A percentile compares a stretch with the other conserved stretches of the same genome.
Conservation (phyloP, 1,284 basidiomycete genomes). For the Melampsora occidentalis region DNA sequence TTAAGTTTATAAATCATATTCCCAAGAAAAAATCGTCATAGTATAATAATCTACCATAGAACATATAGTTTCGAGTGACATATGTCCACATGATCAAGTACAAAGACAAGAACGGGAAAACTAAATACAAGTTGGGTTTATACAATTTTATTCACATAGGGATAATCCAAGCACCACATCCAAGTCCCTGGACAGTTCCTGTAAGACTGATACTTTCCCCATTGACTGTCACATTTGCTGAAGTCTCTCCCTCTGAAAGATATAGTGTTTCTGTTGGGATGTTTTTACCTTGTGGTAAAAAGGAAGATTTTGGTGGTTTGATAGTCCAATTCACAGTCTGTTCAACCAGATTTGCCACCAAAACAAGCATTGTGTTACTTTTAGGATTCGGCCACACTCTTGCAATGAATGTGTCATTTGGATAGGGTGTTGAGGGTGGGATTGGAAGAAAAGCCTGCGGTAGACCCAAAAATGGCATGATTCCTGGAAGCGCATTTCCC, state of each 20-base stretch:
- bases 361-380: slow-evolving; percentile 16
- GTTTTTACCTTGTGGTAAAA: slow-evolving; percentile 14
- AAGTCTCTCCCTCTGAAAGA: neutral
- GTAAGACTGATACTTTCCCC: slow-evolving; percentile 15
- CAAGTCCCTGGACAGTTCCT: slow-evolving; percentile 14
- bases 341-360: slow-evolving; percentile 27
- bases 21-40: no score
- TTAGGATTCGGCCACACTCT: slow-evolving; percentile 16
- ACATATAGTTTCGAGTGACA: no score
- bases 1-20: no score
- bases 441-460: slow-evolving; percentile 31
- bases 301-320: neutral
- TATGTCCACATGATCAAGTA: no score
- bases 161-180: slow-evolving; percentile 34
- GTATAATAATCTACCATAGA: no score
- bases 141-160: no score
- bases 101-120: no score
- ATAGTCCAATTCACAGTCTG: slow-evolving; percentile 16
- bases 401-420: slow-evolving; percentile 36
- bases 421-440: slow-evolving; percentile 15
- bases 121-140: no score
- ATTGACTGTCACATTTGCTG: no score
- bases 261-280: neutral
- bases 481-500: slow-evolving; percentile 13
- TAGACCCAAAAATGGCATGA: slow-evolving; percentile 1